A percentile compares a stretch with the other conserved stretches of the same genome.
These are phyloP conservation scores for Spathaspora passalidarum DNA, from an alignment of 805 yeast genomes.

Conservation along the genomic window DNA sequence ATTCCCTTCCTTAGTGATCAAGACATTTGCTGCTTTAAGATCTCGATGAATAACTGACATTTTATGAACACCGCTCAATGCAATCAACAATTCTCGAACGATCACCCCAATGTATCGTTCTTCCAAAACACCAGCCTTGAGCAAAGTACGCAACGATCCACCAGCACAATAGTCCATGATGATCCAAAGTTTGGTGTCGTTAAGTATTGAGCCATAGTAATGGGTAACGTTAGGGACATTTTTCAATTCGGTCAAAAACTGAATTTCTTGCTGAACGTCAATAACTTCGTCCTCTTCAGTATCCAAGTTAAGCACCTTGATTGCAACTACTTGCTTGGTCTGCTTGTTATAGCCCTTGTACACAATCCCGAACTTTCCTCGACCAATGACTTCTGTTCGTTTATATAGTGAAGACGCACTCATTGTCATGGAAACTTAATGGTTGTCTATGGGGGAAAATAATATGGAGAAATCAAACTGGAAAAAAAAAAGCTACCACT, in stretches of 20 bases:
- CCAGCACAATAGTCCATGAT: slow-evolving; percentile 98
- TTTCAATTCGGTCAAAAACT: slow-evolving; percentile 76
- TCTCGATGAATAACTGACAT: slow-evolving; percentile 95
- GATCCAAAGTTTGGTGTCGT: slow-evolving; percentile 93
- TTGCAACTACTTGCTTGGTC: slow-evolving; percentile 82
- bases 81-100: slow-evolving; percentile 75
- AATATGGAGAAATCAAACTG: too few relatives aligned
- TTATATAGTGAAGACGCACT: slow-evolving; percentile 45
- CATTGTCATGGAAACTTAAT: too few relatives aligned
- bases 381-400: slow-evolving; percentile 87
- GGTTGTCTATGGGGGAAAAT: too few relatives aligned
- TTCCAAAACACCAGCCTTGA: slow-evolving; percentile 84
- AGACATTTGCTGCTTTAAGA: slow-evolving; percentile 92
- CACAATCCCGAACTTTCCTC: slow-evolving; percentile 96
- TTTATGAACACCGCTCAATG: slow-evolving; percentile 76
- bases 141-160: slow-evolving; percentile 83
- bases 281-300: slow-evolving; percentile 91
- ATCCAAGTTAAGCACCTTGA: slow-evolving; percentile 88
- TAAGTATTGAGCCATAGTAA: slow-evolving; percentile 83
- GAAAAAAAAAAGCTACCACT: too few relatives aligned
- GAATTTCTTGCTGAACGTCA: slow-evolving; percentile 92
- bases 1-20: slow-evolving; percentile 83
- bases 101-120: slow-evolving; percentile 83
- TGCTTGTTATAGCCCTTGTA: slow-evolving; percentile 76
- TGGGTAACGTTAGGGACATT: slow-evolving; percentile 89